Conservation (phyloP, 108 stramenopile species). For the Skeletonema grethae region DNA sequence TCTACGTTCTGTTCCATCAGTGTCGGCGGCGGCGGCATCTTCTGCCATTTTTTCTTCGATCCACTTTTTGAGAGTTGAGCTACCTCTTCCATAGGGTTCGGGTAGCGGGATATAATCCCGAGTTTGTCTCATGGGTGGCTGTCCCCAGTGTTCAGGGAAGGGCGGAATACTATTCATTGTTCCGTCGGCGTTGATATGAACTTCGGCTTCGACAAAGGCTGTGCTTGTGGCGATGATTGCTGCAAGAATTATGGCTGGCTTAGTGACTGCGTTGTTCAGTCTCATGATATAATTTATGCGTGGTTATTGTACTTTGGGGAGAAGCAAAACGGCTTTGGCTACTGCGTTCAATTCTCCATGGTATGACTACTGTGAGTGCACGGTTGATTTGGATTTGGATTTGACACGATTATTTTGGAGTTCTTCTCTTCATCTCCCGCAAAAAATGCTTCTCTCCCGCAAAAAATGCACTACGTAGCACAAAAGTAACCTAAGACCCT, state of each 20-base stretch:
- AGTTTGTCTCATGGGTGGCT: constrained; percentile 13
- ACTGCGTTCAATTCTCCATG: not conserved
- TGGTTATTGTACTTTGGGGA: not conserved
- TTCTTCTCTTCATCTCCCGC: too few relatives aligned
- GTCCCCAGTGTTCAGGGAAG: constrained; percentile 18
- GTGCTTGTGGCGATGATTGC: not conserved
- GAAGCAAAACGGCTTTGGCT: not conserved
- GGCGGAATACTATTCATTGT: not conserved
- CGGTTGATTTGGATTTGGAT: not conserved
- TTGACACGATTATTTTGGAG: not conserved
- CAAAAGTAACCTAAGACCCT: too few relatives aligned
- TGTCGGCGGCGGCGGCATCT: constrained; percentile 6
- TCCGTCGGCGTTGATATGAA: not conserved
- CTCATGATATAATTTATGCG: not conserved
- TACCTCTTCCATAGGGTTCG: constrained; percentile 24
- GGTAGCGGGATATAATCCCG: constrained; percentile 34
- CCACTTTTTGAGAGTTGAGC: constrained; percentile 29
- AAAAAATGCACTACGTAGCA: not conserved
- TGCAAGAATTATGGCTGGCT: not conserved
- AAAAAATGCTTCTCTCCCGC: too few relatives aligned
- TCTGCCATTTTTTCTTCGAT: constrained; percentile 30
- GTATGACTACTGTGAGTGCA: not conserved
- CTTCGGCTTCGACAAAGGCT: not conserved
- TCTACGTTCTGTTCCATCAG: not conserved
- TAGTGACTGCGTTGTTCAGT: not conserved